A percentile compares a stretch with the other conserved stretches of the same genome.
Conservation (phyloP, 331 rosid genomes). For the Malus hybrid region DNA sequence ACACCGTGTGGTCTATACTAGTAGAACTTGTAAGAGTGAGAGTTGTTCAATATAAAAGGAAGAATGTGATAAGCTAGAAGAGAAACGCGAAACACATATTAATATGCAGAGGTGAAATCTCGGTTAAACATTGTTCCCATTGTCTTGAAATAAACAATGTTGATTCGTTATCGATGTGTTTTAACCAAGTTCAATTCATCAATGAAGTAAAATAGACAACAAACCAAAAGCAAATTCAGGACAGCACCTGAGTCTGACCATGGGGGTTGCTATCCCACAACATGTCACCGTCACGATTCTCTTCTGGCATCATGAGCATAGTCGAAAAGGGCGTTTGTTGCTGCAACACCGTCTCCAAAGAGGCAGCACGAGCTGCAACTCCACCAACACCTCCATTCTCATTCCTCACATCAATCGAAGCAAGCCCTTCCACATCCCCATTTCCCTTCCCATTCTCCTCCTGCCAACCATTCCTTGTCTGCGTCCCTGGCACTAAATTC, state of each 20-base stretch:
- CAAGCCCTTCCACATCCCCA: constrained; percentile 9
- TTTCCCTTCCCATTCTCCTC: neutral
- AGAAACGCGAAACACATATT: neutral
- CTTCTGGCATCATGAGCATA: constrained; percentile 38
- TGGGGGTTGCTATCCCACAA: constrained; percentile 25
- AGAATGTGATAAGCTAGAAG: neutral
- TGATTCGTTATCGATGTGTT: neutral
- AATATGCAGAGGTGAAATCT: neutral
- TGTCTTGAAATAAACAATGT: neutral
- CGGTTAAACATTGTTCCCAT: neutral
- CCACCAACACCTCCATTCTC: constrained; percentile 11
- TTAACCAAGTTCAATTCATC: neutral
- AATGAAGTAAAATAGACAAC: neutral
- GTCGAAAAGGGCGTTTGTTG: constrained; percentile 27
- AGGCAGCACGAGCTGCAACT: neutral
- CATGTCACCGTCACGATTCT: constrained; percentile 9
- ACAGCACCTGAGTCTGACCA: constrained; percentile 32
- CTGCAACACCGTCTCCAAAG: constrained; percentile 17
- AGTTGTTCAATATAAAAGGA: neutral
- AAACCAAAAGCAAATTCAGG: neutral
- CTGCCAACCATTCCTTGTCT: constrained; percentile 11
- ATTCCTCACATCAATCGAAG: neutral
- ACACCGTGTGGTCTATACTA: too few relatives aligned
- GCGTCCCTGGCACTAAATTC: constrained; percentile 24
- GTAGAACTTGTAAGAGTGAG: neutral